phyloP scores from a whole-genome alignment of 805 yeast species.

The Yarrowia osloensis region DNA sequence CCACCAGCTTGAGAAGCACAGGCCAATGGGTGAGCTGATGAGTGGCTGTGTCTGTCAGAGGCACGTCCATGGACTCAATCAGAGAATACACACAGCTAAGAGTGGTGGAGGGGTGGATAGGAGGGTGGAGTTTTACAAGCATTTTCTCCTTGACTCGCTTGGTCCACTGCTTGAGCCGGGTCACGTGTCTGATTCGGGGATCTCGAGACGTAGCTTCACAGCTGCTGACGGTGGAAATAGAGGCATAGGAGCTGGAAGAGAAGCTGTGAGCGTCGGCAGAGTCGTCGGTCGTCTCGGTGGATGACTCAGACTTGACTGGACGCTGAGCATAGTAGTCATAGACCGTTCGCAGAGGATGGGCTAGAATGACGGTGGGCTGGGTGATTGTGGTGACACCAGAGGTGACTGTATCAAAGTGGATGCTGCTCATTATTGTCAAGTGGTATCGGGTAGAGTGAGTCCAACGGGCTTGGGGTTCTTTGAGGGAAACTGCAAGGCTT shows the following conservation, averaged over 20 bases:
- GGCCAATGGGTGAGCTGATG: slow-evolving; percentile 1
- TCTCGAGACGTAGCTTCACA: not conserved
- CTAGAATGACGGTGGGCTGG: not conserved
- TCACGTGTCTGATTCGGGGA: not conserved
- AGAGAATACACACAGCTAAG: not conserved
- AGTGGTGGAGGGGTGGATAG: not conserved
- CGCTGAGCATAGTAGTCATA: not conserved
- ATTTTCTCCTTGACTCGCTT: not conserved
- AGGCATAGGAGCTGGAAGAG: not conserved
- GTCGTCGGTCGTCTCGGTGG: not conserved
- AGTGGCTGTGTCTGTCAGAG: not conserved
- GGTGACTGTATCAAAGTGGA: not conserved
- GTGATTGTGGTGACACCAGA: not conserved
- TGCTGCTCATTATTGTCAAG: not conserved
- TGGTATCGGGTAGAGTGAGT: not conserved
- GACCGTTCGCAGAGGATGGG: not conserved
- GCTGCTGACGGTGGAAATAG: not conserved
- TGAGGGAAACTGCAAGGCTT: not conserved
- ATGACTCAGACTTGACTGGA: not conserved
- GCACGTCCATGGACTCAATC: slow-evolving; percentile 12
- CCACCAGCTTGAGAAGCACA: not conserved
- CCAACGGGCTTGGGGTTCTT: not conserved
- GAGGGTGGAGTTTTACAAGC: not conserved
- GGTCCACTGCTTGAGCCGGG: not conserved
- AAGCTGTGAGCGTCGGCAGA: not conserved